Conservation (phyloP, 768 basidiomycete genomes). For the Podaxis sp. region DNA sequence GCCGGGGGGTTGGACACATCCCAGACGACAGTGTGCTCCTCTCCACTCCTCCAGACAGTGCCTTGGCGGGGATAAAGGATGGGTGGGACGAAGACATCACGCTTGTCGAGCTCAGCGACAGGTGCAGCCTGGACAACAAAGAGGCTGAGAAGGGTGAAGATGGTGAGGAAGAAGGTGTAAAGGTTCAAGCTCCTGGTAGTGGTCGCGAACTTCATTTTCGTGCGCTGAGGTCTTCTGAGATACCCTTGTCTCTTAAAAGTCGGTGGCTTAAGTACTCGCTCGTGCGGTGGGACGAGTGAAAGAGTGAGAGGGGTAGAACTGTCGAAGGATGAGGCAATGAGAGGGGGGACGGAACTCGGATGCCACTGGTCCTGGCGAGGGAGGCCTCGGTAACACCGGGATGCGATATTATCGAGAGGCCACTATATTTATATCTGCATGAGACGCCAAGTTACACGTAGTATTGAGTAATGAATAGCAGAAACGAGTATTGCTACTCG, state of each 20-base stretch:
- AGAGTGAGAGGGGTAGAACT: neutral
- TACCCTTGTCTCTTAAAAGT: neutral
- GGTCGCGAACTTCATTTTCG: slow-evolving; percentile 12
- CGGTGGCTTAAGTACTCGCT: neutral
- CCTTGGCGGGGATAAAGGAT: slow-evolving; percentile 35
- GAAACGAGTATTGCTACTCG: neutral
- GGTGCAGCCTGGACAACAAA: slow-evolving; percentile 24
- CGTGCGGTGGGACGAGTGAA: neutral
- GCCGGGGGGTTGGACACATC: slow-evolving; percentile 38
- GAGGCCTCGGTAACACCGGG: slow-evolving; percentile 1
- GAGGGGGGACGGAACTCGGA: neutral
- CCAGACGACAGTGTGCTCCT: slow-evolving; percentile 45
- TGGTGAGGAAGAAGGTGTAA: slow-evolving; percentile 9
- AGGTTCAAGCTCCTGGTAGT: slow-evolving; percentile 4
- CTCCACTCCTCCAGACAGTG: slow-evolving; percentile 42
- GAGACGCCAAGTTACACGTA: neutral
- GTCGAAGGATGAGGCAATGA: neutral
- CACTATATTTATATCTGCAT: slow-evolving; percentile 9
- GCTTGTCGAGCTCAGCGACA: slow-evolving; percentile 22
- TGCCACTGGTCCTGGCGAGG: neutral
- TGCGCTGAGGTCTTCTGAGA: neutral
- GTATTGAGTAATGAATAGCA: neutral
- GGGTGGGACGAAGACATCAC: slow-evolving; percentile 50
- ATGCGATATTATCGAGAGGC: neutral
- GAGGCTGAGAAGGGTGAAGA: slow-evolving; percentile 16